Percentiles rank a stretch among this genome's conserved stretches.
These are phyloP conservation scores for Aureobasidium sp. DNA, from an alignment of 2,329 filamentous ascomycete species.

Conservation along the genomic window DNA sequence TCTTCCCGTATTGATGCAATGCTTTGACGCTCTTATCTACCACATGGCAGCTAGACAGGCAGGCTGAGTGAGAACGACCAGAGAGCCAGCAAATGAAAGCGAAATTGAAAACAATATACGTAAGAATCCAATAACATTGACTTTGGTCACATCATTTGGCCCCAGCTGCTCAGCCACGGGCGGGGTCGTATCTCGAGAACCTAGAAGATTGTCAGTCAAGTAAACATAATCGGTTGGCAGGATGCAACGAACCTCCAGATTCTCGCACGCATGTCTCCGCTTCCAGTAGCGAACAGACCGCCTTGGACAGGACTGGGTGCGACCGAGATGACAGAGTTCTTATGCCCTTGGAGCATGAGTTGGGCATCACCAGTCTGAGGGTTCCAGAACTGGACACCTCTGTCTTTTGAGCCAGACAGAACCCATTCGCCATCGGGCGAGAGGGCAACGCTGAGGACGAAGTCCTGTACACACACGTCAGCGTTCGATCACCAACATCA, in stretches of 20 bases:
- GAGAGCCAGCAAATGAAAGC: not conserved
- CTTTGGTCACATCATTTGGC: not conserved
- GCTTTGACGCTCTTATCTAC: not conserved
- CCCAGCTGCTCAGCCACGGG: not conserved
- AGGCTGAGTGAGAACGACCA: not conserved
- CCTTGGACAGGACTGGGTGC: constrained; percentile 78
- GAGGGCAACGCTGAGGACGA: constrained; percentile 89
- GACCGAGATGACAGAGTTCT: constrained; percentile 97
- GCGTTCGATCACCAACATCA: not conserved
- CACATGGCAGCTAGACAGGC: not conserved
- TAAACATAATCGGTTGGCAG: not conserved
- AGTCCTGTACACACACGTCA: constrained; percentile 57
- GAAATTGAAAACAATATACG: not conserved
- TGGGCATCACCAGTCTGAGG: constrained; percentile 87
- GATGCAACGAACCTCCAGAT: constrained; percentile 71
- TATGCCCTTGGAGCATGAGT: constrained; percentile 97
- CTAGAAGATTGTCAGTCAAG: not conserved
- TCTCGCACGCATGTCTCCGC: constrained; percentile 92
- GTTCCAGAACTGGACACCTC: constrained; percentile 98
- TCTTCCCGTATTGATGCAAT: not conserved
- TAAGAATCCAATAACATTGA: not conserved
- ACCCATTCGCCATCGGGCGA: constrained; percentile 95
- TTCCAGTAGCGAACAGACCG: constrained; percentile 87
- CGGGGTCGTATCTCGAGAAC: constrained; percentile 3
- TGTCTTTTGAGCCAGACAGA: constrained; percentile 92